These are phyloP conservation scores for Lasiodiplodia theobromae DNA, from an alignment of 2,329 filamentous ascomycete species.

Conservation along the genomic window DNA sequence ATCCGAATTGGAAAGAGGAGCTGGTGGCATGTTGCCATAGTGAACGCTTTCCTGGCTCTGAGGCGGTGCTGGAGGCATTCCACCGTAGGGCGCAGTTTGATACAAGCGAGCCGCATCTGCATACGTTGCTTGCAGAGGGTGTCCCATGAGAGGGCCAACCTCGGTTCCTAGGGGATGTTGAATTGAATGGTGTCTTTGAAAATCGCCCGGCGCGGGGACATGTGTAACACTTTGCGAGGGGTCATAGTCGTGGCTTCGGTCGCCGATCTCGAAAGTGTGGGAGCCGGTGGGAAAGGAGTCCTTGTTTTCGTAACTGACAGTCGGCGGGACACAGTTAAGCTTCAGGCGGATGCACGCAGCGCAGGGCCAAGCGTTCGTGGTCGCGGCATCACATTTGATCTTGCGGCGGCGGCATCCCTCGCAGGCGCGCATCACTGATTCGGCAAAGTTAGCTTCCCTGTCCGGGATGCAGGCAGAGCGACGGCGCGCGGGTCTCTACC, in stretches of 20 bases:
- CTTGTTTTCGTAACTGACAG: conserved; percentile 73
- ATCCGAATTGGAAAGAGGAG: conserved; percentile 40
- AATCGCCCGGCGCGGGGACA: conserved; percentile 50
- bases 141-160: conserved; percentile 18
- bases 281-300: conserved; percentile 51
- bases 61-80: conserved; percentile 35
- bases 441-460: conserved; percentile 28
- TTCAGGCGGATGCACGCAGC: conserved; percentile 92
- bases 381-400: conserved; percentile 97
- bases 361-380: conserved; percentile 97
- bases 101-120: conserved; percentile 43
- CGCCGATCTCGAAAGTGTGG: conserved; percentile 51
- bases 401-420: conserved; percentile 94
- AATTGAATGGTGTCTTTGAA: conserved; percentile 44
- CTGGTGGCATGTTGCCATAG: conserved; percentile 45
- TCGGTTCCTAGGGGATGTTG: conserved; percentile 34
- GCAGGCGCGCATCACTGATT: conserved; percentile 90
- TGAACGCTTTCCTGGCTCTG: conserved; percentile 43
- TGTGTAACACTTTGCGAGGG: conserved; percentile 39
- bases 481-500: conserved; percentile 60
- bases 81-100: conserved; percentile 45
- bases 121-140: conserved; percentile 36
- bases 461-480: conserved; percentile 30
- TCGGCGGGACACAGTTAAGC: conserved; percentile 89
- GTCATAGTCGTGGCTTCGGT: conserved; percentile 47